Evolutionary conservation across 257 asterid species (phyloP).

Genomic region (Coffea canephora): DNA sequence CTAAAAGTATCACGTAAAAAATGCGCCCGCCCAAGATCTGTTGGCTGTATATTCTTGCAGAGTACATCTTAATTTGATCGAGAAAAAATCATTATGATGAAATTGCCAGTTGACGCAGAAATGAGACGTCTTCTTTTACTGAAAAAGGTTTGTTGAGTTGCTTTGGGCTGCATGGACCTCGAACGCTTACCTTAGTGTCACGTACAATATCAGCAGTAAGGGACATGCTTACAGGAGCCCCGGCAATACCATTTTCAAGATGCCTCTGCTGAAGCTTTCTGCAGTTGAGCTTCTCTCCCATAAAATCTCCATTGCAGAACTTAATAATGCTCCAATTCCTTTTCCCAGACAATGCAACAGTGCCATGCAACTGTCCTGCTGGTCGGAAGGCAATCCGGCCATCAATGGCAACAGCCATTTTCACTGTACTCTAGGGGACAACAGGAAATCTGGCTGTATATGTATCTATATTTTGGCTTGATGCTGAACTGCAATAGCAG

Average conservation of each 20-base stretch:
- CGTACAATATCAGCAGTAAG: slow-evolving; percentile 63
- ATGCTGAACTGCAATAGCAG: slow-evolving; percentile 12
- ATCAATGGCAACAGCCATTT: slow-evolving; percentile 55
- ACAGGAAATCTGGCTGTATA: slow-evolving; percentile 16
- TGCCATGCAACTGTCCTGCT: slow-evolving; percentile 37
- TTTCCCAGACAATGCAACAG: slow-evolving; percentile 32
- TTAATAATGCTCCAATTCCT: slow-evolving; percentile 43
- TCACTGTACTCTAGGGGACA: slow-evolving; percentile 12
- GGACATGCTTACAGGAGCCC: slow-evolving; percentile 48
- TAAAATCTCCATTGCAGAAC: slow-evolving; percentile 62
- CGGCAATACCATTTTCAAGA: slow-evolving; percentile 25
- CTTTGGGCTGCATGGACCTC: not conserved
- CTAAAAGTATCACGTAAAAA: too few relatives aligned
- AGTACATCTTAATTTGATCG: not conserved
- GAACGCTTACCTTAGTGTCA: slow-evolving; percentile 75
- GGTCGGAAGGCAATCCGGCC: slow-evolving; percentile 56
- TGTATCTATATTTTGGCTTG: slow-evolving; percentile 5
- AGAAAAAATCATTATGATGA: too few relatives aligned
- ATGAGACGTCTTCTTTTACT: not conserved
- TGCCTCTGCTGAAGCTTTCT: slow-evolving; percentile 34
- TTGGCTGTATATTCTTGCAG: not conserved
- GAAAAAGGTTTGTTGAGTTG: not conserved
- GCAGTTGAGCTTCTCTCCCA: slow-evolving; percentile 66
- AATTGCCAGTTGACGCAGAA: too few relatives aligned
- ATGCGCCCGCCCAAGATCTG: not conserved